Evolutionary conservation across 2,329 filamentous ascomycete species (phyloP), one percentile per base, ranked within the genome.

Genomic region (Byssoonygena ceratinophila): DNA sequence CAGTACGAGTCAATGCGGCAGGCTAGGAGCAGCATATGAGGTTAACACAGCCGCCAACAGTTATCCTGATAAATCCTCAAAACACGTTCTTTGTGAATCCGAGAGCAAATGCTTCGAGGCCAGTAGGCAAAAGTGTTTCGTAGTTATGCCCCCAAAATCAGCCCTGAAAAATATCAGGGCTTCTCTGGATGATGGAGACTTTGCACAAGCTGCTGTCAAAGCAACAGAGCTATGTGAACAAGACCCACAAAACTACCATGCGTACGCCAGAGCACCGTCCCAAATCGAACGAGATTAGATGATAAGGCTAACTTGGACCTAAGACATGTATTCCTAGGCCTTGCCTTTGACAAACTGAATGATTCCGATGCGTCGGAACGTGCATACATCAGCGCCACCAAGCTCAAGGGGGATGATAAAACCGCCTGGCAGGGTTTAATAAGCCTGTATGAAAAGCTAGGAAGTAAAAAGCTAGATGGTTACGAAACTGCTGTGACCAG

Each of bases 351-450:
- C 67, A 92, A 89, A 66, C 78, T 84, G 56, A 80, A 81, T 55
- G 78, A 82, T 55, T 70, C 77, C 6, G 81, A 85, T 5, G 84
- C 87, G 37, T 83, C 92, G 0, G 89, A 92, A 60, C 78, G 76
- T 31, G 80, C 83, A 1, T 97, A 97, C 67, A 74, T 77, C 37
- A 75, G 78, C 29, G 92, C 91, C 1, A 80, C 85, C 4, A 74
- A 76, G 18, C 73, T 87, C 56, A 90, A 87, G 58, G 80, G 83
- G 0, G 74, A 80, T 16, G 89, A 96, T 59, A 74, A 81, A n/a
- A 85, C 91, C 61, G 86, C 86, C 59, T 97, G 87, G 88, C 86
- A 95, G 65, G 92, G 92, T 1, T 74, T 98, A 43, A 79, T 92
- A 66, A 86, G 83, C 62, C 70, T 97, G 27, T 96, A 88, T 65